Base-by-base conservation (phyloP, 2,329 filamentous ascomycete genomes). In the Cercospora berteroae region DNA sequence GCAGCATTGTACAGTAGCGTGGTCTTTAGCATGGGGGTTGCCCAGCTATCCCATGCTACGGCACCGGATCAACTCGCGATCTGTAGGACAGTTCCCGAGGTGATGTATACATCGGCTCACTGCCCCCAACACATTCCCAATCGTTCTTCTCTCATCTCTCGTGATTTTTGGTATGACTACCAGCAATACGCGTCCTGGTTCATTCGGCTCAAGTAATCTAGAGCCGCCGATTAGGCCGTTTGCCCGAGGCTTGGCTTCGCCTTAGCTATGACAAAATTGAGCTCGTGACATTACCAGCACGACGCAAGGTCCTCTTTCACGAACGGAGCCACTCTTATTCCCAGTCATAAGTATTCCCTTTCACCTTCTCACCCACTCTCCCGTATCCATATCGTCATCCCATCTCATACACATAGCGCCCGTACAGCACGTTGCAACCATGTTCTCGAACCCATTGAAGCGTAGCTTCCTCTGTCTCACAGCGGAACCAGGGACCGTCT, bases 401-500 rank as follows among this genome's bases (percentile, higher is more conserved):
- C 55, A 31, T 33, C 55, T 33, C 18, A 20, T 33, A 23, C 29
- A 20, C 16, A 36, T 25, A 58, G 52, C 25, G 13, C 25, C 10
- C 20, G 27, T 16, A 18, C 27, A 23, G 13, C 33, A 48, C 25
- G 25, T 23, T 60, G 25, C 44, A 55, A 58, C 13, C 20, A 64
- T 64, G 61, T 29, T 64, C 52, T 31, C 48, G 31, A 64, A 64
- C 50, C 52, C 61, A 18, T 36, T 64, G 29, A 64, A 64, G 36
- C 50, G 61, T 29, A 29, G 48, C 50, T 64, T 64, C 36, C 61
- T 64, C 33, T 64, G 61, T 25, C 61, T 64, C 18, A 64, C 61
- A 23, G 61, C 61, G 50, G 52, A 64, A 44, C 61, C 61, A 64
- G 61, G 61, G 50, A 64, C 48, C 61, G 61, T 64, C n/a, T 64